Evolutionary conservation across 768 basidiomycete species (phyloP), one percentile per base, ranked within the genome.

Genomic region (Trametes cingulata): DNA sequence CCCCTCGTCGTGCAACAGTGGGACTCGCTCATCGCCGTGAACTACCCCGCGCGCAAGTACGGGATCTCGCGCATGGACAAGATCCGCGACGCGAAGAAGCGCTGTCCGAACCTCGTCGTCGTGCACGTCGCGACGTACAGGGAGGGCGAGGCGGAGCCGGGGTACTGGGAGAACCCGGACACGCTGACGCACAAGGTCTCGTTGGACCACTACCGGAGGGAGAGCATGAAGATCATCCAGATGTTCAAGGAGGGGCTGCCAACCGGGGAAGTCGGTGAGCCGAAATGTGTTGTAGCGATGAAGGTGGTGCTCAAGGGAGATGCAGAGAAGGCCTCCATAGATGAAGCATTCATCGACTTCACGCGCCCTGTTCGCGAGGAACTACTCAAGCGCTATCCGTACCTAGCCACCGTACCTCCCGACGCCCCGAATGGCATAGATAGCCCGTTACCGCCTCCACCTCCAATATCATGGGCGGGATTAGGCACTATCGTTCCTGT

Each of bases 61-160:
- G 96, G 95, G 5, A 95, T 99, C 67, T 91, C 93, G n/a, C 78
- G 96, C 46, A 91, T 93, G 85, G 89, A 88, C 73, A 88, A 86
- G 70, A 77, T 87, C 59, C 82, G 86, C 68, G 91, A 95, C 46
- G 93, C 96, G 7, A 81, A 86, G 75, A 86, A 90, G 73, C 84
- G 85, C 64, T 98, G 95, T 71, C 95, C 96, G 0, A 76, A 93
- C 50, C 76, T 98, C 8, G 77, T 84, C 35, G 85, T 93, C 3
- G 89, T 97, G 7, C 96, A 99, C 76, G 94, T 96, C 15, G 95
- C 95, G 17, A 98, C 97, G 12, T 98, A 93, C 75, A 90, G 82
- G 68, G 91, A 93, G 65, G 93, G 93, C 6, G 91, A 91, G 54
- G 76, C 76, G 47, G 89, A 95, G 72, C 93, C 96, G 17, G 88